Evolutionary conservation across 2,329 filamentous ascomycete species (phyloP), one percentile per base, ranked within the genome.

Genomic region (Chaetothyriales sp.): DNA sequence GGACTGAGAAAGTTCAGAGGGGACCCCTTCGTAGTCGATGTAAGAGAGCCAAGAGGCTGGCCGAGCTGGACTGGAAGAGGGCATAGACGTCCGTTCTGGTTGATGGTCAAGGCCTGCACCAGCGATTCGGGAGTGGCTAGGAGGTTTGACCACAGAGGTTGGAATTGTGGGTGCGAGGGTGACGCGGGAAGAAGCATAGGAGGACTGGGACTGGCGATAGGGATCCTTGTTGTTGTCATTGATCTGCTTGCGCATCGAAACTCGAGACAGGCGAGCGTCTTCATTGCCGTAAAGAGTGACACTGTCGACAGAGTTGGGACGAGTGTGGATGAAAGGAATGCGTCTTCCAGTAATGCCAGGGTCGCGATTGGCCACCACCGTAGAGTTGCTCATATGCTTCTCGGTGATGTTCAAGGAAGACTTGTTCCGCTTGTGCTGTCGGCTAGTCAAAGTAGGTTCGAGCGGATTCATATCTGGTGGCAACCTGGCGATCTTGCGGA

Each of bases 401-500:
- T 85, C 78, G 8, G 73, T 71, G 2, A 75, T 71, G 1, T 67
- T 67, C 9, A 70, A 62, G 15, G 78, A 75, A 0, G 76, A 78
- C 59, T 78, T 80, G 64, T 86, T 89, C 63, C 85, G 80, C 73
- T 89, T 89, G 69, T 94, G 88, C 37, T 40, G 19, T 63, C 69
- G 74, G 52, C 86, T 82, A 1, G 89, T 95, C 53, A 94, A 71
- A 62, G 90, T 83, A 10, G 54, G 48, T 65, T 95, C 89, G 13
- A 97, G 75, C 1, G 90, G 90, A 65, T 97, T 97, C 85, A 95
- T 88, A 63, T 97, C 90, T 7, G 90, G 89, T 5, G 90, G 90
- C 65, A 95, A 77, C 18, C 76, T 73, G 4, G 82, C 75, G 61
- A 97, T 95, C 63, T 85, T 84, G 43, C 83, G 80, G 78, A 95